Conservation (phyloP, 768 basidiomycete species). For the Rubroboletus pulcherrimus region DNA sequence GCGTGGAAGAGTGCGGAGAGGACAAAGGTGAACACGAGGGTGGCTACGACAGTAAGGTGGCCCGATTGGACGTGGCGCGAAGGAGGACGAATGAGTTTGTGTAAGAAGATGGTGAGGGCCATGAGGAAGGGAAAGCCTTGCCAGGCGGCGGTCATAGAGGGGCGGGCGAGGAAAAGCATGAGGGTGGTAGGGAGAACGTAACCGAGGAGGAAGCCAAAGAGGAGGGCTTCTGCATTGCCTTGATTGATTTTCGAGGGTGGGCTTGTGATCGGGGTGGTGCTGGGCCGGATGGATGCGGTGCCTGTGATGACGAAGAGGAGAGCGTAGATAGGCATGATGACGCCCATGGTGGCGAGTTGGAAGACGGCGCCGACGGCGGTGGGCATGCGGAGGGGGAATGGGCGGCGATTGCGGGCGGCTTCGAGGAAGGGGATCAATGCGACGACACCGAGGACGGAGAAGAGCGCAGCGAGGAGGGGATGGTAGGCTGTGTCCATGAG, state of each 20-base stretch:
- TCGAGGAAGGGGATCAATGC: constrained; percentile 45
- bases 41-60: constrained; percentile 18
- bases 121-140: constrained; percentile 44
- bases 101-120: no score
- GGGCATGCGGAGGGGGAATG: constrained; percentile 38
- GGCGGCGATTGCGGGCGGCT: constrained; percentile 37
- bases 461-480: constrained; percentile 16
- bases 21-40: constrained; percentile 16
- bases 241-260: constrained; percentile 35
- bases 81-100: no score
- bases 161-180: constrained; percentile 42
- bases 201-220: constrained; percentile 47
- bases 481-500: constrained; percentile 14
- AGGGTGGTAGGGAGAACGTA: constrained; percentile 43
- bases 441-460: constrained; percentile 8
- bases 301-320: constrained; percentile 42
- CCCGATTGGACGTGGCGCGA: no score
- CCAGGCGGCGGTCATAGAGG: constrained; percentile 45
- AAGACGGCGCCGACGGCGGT: constrained; percentile 38
- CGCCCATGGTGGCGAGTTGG: constrained; percentile 42
- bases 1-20: constrained; percentile 27
- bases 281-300: constrained; percentile 16
- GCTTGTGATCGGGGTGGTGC: not conserved
- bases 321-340: constrained; percentile 47
- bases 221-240: constrained; percentile 47